Base-by-base conservation (phyloP, 2,329 filamentous ascomycete genomes). In the Zasmidium citrigriseum region DNA sequence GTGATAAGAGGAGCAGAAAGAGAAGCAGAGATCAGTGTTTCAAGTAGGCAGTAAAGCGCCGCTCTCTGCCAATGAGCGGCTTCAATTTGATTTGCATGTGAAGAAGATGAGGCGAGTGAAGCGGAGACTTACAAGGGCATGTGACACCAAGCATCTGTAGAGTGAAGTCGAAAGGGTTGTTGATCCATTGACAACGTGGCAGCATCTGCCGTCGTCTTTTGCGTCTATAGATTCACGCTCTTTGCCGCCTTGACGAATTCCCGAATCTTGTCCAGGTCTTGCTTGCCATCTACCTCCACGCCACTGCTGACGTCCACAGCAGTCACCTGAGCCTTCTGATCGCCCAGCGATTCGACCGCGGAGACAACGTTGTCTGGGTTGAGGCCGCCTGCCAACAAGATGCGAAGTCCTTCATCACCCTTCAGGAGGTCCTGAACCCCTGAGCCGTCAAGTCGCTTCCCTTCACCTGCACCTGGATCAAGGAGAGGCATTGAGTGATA, bases 261-360 rank as follows among this genome's bases (percentile, higher is more conserved):
- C 63, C 81, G 80, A 66, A 99, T 98, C 78, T 89, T 96, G 18
- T 86, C 84, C 57, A 93, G 68, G 74, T 88, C 89, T 76, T 99
- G 95, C 71, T 86, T 80, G 2, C 92, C 93, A 66, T 89, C 84
- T 34, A 86, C 87, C 76, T 98, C 95, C 2, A 99, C 92, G 0
- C 96, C 96, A 70, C 91, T 96, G 74, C 92, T 96, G 20, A 96
- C 91, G 78, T 99, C 95, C 2, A 99, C 89, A 1, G 89, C 93
- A 29, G 92, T 78, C 12, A 97, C 84, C 59, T 87, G 85, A 12
- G 57, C 47, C 10, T 80, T 80, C 23, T 80, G 79, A 10, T 85
- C 78, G 0, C 86, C 88, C 16, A 93, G 77, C 14, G 83, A 81
- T 21, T 80, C 77, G 18, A 99, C 78, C 7, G 85, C 82, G 4